Conservation (phyloP, 2,329 filamentous ascomycete genomes). For the Pseudogymnoascus sp. region DNA sequence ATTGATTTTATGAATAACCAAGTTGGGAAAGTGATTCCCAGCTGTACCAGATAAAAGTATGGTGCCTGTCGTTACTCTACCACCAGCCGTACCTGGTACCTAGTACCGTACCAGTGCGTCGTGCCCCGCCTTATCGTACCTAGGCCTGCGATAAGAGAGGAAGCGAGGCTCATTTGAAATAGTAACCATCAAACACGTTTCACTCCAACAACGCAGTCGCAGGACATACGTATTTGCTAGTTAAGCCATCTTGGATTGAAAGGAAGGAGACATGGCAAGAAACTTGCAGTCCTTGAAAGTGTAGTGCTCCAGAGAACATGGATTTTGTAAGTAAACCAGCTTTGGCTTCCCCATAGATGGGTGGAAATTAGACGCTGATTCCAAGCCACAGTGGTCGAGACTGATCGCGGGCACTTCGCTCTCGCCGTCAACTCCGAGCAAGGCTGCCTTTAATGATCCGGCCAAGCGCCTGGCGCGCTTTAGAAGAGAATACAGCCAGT, state of each 20-base stretch:
- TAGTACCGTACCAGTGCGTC: too few species aligned
- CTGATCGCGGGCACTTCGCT: constrained; percentile 55
- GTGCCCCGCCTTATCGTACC: background rate
- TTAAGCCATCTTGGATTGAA: background rate
- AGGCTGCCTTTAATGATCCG: constrained; percentile 53
- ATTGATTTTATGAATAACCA: background rate
- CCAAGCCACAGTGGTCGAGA: constrained; percentile 51
- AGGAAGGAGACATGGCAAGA: background rate
- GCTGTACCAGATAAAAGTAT: background rate
- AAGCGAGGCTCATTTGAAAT: constrained; percentile 7
- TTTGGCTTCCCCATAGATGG: background rate
- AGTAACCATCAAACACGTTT: background rate
- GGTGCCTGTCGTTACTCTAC: background rate
- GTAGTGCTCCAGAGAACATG: constrained; percentile 1
- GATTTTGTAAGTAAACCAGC: constrained; percentile 5
- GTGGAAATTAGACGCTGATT: constrained; percentile 9
- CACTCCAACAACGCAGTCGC: background rate
- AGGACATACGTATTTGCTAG: background rate
- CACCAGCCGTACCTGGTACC: background rate
- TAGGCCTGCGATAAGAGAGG: background rate
- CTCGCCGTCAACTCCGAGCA: constrained; percentile 44
- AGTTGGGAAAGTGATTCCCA: background rate
- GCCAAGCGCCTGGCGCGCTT: constrained; percentile 56
- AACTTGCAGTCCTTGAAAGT: background rate
- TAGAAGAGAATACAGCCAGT: constrained; percentile 55